phyloP scores from a whole-genome alignment of 108 stramenopile species.

The Discostella stelligeroides region DNA sequence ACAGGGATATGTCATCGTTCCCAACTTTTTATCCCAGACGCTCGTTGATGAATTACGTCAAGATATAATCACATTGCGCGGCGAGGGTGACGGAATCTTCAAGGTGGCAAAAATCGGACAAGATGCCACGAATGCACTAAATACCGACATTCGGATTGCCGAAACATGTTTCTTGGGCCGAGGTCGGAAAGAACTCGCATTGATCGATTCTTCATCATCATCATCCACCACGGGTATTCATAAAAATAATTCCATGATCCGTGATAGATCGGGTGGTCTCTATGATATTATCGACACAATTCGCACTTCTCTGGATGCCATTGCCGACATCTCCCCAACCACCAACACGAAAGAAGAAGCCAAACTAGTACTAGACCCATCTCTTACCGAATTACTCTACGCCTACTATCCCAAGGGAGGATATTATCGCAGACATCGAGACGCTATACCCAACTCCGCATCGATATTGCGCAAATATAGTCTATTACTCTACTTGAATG shows the following conservation, averaged over 20 bases:
- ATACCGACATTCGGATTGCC: constrained; percentile 66
- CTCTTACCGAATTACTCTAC: constrained; percentile 65
- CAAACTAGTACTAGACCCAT: constrained; percentile 50
- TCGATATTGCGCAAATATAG: constrained; percentile 65
- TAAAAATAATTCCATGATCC: constrained; percentile 27
- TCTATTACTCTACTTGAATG: constrained; percentile 71
- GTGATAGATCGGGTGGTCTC: constrained; percentile 38
- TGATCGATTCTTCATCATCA: constrained; percentile 1
- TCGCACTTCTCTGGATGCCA: constrained; percentile 32
- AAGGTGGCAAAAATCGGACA: constrained; percentile 74
- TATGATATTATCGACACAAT: constrained; percentile 61
- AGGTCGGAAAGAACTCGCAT: constrained; percentile 36
- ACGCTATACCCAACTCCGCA: constrained; percentile 73
- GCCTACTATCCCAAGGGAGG: constrained; percentile 82
- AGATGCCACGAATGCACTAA: constrained; percentile 64
- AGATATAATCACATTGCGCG: constrained; percentile 57
- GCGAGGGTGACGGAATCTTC: constrained; percentile 52
- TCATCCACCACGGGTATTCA: too few relatives aligned
- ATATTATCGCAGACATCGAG: constrained; percentile 76
- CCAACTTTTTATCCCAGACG: constrained; percentile 53
- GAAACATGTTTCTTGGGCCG: constrained; percentile 73
- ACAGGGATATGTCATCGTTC: constrained; percentile 65
- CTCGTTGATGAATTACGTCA: constrained; percentile 59
- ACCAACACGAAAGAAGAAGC: not conserved
- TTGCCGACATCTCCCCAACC: not conserved